Base-by-base conservation (phyloP, 306 rosid genomes). In the Lablab purpureus region DNA sequence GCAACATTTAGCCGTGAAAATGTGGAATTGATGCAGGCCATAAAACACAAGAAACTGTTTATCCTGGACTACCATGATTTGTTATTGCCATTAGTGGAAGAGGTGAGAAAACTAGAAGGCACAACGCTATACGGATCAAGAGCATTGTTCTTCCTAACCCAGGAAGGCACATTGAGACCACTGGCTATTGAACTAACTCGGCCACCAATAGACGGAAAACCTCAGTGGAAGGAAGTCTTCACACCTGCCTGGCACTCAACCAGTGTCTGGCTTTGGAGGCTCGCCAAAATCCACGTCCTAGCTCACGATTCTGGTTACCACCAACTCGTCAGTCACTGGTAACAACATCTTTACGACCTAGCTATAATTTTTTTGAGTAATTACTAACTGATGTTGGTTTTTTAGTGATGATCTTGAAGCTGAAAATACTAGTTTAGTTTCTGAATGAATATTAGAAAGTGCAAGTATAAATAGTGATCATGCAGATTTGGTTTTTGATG, bases 241-340 rank as follows among this genome's bases (percentile, higher is more conserved):
- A 67, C 54, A 2, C 97, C 97, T 3, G 0, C 65, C 6, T 92
- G 91, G 91, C 83, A 92, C 70, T 81, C 97, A 15, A 92, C 97
- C 9, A 79, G 63, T 3, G 78, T 88, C 49, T 94, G 97, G 98
- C 93, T 94, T 10, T 94, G 98, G 98, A 88, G 97, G 77, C 60
- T 94, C 9, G 98, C 98, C 70, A 92, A 92, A 81, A 80, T 91
- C 69, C 98, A 94, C 73, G 89, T 92, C 69, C 89, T 91, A 67
- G 92, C 98, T 49, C 97, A 94, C 74, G 97, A 94, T 74, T 68
- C 95, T 34, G 92, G 95, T 45, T 81, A 83, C 84, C 97, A 94
- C 75, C 97, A 94, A 74, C 97, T 94, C 18, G 91, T 92, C 56
- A 88, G 81, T 75, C 98, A 94, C 69, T 94, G 98, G 98, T 94